A percentile compares a stretch with the other conserved stretches of the same genome.
Evolutionary conservation across 75 land plant species (phyloP).

Genomic region (Gnetum montanum): DNA sequence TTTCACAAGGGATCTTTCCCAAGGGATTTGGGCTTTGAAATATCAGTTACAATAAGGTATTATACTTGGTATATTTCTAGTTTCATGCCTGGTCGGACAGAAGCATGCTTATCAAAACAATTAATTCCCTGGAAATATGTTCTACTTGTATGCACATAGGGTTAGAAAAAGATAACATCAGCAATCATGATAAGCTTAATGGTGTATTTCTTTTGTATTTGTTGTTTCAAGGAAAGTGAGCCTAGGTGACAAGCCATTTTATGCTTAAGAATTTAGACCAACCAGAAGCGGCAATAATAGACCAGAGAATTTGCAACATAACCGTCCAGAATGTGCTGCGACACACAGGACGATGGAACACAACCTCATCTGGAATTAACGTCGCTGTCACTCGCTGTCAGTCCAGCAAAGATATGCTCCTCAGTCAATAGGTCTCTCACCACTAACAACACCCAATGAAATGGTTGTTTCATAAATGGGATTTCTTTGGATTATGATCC

Average conservation of each 20-base stretch:
- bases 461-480: neutral
- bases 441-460: neutral
- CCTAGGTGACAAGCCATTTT: neutral
- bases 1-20: too few species aligned
- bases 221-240: neutral
- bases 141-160: too few species aligned
- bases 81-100: too few species aligned
- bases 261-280: neutral
- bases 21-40: too few species aligned
- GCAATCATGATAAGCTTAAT: too few species aligned
- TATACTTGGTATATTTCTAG: too few species aligned
- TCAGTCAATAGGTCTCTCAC: neutral
- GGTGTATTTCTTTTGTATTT: too few species aligned
- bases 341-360: neutral
- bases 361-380: neutral
- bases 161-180: too few species aligned
- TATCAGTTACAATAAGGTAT: too few species aligned
- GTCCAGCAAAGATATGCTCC: neutral
- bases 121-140: too few species aligned
- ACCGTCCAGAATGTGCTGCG: neutral
- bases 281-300: neutral
- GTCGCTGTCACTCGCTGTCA: neutral
- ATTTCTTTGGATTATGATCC: neutral
- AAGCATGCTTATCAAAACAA: too few species aligned
- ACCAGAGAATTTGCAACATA: neutral